A percentile compares a stretch with the other conserved stretches of the same genome.
These are phyloP conservation scores for Candida coquimbonensis DNA, from an alignment of 805 yeast species.

Conservation along the genomic window DNA sequence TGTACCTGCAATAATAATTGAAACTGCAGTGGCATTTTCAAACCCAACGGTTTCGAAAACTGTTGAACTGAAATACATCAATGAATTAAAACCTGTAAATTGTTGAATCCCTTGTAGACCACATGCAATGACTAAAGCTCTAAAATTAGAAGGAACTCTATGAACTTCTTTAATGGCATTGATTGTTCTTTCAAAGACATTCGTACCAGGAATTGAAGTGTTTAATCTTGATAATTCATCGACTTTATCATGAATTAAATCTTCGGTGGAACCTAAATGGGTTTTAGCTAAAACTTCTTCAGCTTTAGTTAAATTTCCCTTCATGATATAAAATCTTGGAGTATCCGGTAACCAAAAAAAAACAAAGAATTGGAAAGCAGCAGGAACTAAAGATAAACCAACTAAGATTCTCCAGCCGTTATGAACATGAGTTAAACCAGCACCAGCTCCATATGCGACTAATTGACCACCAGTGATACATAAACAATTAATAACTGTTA, in stretches of 20 bases:
- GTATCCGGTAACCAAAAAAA: constrained; percentile 91
- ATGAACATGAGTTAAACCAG: constrained; percentile 63
- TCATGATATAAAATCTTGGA: constrained; percentile 81
- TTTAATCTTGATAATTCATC: constrained; percentile 52
- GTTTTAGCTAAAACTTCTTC: constrained; percentile 54
- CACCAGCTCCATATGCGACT: constrained; percentile 89
- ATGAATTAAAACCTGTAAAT: constrained; percentile 92
- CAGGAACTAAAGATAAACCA: constrained; percentile 85
- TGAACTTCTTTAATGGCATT: constrained; percentile 60
- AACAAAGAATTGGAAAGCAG: constrained; percentile 65
- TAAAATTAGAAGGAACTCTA: constrained; percentile 66
- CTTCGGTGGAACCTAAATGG: constrained; percentile 57
- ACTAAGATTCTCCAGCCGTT: constrained; percentile 94
- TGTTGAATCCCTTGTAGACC: constrained; percentile 96
- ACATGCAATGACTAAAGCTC: constrained; percentile 87
- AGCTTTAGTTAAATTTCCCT: constrained; percentile 60
- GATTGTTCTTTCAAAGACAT: constrained; percentile 43
- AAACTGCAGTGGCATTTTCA: constrained; percentile 85
- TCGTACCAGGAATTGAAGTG: constrained; percentile 38
- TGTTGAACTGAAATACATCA: constrained; percentile 92
- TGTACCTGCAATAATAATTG: constrained; percentile 89
- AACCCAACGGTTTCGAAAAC: constrained; percentile 90
- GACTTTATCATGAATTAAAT: constrained; percentile 58
- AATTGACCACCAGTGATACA: constrained; percentile 95
- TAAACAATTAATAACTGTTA: constrained; percentile 80